A percentile compares a stretch with the other conserved stretches of the same genome.
These are phyloP conservation scores for Chlorella sp. DNA, from an alignment of 139 green algal genomes.

Conservation along the genomic window DNA sequence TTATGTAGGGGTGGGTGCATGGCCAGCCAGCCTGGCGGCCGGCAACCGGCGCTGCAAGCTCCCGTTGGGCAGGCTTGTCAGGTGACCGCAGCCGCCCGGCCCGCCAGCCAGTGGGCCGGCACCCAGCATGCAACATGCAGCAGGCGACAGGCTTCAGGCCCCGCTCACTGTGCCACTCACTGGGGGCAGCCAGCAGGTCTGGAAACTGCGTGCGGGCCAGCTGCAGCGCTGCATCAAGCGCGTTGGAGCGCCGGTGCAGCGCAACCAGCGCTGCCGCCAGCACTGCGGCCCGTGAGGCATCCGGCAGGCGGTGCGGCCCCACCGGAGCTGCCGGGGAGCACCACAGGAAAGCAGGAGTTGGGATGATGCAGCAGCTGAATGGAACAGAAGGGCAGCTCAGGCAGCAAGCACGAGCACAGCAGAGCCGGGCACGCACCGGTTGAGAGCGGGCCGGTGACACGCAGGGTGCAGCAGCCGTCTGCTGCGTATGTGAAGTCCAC, in stretches of 20 bases:
- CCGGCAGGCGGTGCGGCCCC: no score
- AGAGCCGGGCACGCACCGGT: background rate
- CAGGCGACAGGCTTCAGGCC: background rate
- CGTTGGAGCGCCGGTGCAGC: background rate
- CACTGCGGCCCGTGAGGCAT: background rate
- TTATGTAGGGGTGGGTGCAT: background rate
- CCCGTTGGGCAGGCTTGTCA: no score
- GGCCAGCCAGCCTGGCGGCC: no score
- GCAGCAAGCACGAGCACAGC: background rate
- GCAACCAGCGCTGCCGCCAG: slow-evolving; percentile 8
- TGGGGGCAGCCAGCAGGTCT: background rate
- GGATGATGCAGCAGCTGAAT: background rate
- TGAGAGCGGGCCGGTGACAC: background rate
- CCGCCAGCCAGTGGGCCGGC: background rate
- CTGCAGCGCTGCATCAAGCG: background rate
- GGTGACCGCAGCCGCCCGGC: no score
- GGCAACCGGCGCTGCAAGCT: background rate
- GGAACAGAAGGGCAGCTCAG: background rate
- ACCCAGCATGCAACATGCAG: background rate
- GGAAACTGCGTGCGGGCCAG: background rate
- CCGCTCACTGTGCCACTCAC: slow-evolving; percentile 6
- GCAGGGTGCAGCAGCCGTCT: background rate
- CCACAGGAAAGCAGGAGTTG: background rate
- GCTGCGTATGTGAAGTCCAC: background rate
- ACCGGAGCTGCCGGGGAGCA: background rate